phyloP scores from a whole-genome alignment of 1,139 yeast genomes.

The Candida sp. region DNA sequence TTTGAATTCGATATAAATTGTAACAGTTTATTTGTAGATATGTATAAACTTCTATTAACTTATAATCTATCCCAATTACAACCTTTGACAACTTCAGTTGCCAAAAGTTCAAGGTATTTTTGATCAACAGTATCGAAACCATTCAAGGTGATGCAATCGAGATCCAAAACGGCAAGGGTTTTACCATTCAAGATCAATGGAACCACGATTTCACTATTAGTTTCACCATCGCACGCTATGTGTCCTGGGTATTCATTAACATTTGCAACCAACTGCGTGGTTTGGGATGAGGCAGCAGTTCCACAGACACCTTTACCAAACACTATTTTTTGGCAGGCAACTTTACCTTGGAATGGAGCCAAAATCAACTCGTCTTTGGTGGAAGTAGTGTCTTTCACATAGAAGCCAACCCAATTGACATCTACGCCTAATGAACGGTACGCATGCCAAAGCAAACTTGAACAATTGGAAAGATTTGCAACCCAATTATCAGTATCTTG shows the following conservation, averaged over 20 bases:
- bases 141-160: conserved; percentile 64
- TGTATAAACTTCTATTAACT: background rate
- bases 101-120: conserved; percentile 57
- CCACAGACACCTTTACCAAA: conserved; percentile 94
- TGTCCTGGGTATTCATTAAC: conserved; percentile 86
- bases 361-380: conserved; percentile 51
- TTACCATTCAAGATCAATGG: conserved; percentile 56
- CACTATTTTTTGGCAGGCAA: conserved; percentile 82
- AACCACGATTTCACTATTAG: conserved; percentile 89
- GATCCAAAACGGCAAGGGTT: conserved; percentile 75
- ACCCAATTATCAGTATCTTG: conserved; percentile 77
- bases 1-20: background rate
- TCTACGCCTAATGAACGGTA: conserved; percentile 55
- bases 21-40: background rate
- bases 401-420: conserved; percentile 96
- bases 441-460: conserved; percentile 86
- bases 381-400: conserved; percentile 41
- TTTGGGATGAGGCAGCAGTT: conserved; percentile 55
- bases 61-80: conserved; percentile 34
- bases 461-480: conserved; percentile 79
- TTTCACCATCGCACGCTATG: conserved; percentile 96
- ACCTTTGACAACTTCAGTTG: conserved; percentile 43
- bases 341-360: conserved; percentile 97
- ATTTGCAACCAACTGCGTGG: conserved; percentile 73
- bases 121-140: conserved; percentile 71